A percentile compares a stretch with the other conserved stretches of the same genome.
Conservation (phyloP, 768 basidiomycete species). For the Agrocybe praecox region DNA sequence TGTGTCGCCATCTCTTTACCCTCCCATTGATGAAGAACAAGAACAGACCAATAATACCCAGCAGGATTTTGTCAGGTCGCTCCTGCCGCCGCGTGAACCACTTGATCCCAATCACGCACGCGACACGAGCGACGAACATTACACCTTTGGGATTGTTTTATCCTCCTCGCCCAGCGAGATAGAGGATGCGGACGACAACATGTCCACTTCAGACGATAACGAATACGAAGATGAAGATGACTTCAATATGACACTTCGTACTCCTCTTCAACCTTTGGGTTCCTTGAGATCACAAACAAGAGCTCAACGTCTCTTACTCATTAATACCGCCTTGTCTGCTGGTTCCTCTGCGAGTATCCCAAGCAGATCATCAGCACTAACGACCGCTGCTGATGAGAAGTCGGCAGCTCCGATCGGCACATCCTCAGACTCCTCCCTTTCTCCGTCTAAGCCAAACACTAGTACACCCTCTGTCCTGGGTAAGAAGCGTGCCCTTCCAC, state of each 20-base stretch:
- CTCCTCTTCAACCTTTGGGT: slow-evolving; percentile 46
- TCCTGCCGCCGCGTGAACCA: slow-evolving; percentile 65
- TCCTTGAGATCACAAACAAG: slow-evolving; percentile 21
- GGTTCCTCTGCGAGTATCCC: slow-evolving; percentile 25
- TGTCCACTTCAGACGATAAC: slow-evolving; percentile 31
- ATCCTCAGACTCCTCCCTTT: slow-evolving; percentile 43
- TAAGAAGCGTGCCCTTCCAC: slow-evolving; percentile 41
- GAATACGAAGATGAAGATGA: slow-evolving; percentile 58
- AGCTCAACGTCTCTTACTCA: slow-evolving; percentile 17
- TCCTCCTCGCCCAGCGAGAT: slow-evolving; percentile 11
- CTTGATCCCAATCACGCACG: slow-evolving; percentile 58
- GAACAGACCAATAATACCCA: slow-evolving; percentile 12
- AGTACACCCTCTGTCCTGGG: slow-evolving; percentile 41
- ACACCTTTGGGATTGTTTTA: slow-evolving; percentile 42
- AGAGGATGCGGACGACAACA: slow-evolving; percentile 33
- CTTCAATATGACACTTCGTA: slow-evolving; percentile 68
- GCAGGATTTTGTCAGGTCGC: slow-evolving; percentile 73
- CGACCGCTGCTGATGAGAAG: slow-evolving; percentile 34
- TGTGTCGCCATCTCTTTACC: slow-evolving; percentile 22
- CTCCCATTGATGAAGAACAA: slow-evolving; percentile 42
- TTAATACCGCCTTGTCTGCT: slow-evolving; percentile 10
- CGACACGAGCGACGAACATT: slow-evolving; percentile 60
- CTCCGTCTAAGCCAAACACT: slow-evolving; percentile 29
- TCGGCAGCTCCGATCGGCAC: slow-evolving; percentile 39
- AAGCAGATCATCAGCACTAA: slow-evolving; percentile 38